phyloP scores from a whole-genome alignment of 177 flowering plant species.

The Vitis hybrid region DNA sequence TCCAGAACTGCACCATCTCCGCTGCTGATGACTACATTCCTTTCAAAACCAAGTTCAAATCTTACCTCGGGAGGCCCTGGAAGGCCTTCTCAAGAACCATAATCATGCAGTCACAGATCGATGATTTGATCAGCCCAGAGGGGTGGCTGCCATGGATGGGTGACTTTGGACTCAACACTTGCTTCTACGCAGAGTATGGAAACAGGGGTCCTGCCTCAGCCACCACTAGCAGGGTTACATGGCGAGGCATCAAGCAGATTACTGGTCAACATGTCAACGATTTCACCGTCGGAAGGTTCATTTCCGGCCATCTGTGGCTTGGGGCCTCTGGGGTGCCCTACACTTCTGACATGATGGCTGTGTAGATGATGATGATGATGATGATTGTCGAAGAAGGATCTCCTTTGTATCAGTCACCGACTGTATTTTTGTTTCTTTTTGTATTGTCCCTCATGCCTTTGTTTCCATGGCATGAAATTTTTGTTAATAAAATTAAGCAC shows the following conservation, averaged over 20 bases:
- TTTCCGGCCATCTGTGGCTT: conserved; percentile 46
- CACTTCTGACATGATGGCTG: conserved; percentile 28
- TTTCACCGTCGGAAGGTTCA: conserved; percentile 33
- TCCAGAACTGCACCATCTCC: conserved; percentile 46
- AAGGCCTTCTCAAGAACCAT: conserved; percentile 44
- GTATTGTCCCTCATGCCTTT: no score
- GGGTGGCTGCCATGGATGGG: conserved; percentile 59
- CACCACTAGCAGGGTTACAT: conserved; percentile 33
- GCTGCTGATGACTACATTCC: conserved; percentile 38
- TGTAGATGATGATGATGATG: no score
- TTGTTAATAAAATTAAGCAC: no score
- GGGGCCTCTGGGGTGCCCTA: conserved; percentile 46
- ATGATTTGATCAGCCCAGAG: conserved; percentile 38
- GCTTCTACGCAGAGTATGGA: conserved; percentile 37
- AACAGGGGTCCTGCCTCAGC: conserved; percentile 52
- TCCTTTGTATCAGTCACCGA: no score
- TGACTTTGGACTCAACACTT: conserved; percentile 31
- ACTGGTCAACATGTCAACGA: conserved; percentile 3
- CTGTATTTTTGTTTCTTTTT: no score
- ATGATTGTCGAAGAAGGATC: no score
- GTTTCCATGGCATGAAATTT: no score
- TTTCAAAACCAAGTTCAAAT: conserved; percentile 14
- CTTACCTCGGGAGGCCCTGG: conserved; percentile 70
- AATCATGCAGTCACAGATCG: conserved; percentile 41
- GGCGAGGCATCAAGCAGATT: conserved; percentile 45